Base-by-base conservation (phyloP, 2,329 filamentous ascomycete species). In the Endothia cerciana region DNA sequence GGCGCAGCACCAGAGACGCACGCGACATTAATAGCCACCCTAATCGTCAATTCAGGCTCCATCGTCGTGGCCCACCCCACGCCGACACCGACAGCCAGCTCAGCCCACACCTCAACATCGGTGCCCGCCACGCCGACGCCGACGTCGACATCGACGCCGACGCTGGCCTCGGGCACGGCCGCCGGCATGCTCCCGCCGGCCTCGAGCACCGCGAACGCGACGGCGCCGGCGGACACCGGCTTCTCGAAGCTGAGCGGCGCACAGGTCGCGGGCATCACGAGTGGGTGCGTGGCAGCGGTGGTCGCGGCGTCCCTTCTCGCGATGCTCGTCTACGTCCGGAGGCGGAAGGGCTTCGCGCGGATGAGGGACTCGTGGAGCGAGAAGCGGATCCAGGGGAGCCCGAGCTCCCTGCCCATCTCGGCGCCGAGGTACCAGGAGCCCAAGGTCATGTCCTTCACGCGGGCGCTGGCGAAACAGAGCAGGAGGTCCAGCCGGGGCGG, bases 101-200 rank as follows among this genome's bases (percentile, higher is more conserved):
- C 58, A 22, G 70, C 60, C 43, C 67, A 51, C 55, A 58, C 63
- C 19, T 62, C 67, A 36, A 68, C 64, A 40, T 68, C 63, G 17
- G 66, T 61, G 62, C 22, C 59, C 59, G 67, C 49, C 45, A 63
- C 62, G 28, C 45, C 67, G 30, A 62, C 55, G 1, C 30, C 53
- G 13, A 62, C 65, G 13, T 56, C 66, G 22, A 63, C n/a, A 36
- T 59, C 51, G 17, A 45, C 13, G 63, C 53, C 92, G 97, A 51
- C 95, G 81, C 77, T 79, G 92, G 93, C 93, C 97, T 75, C 93
- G 96, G 15, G 89, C 85, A 22, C 25, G 47, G n/a, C 47, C n/a
- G n/a, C 47, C 4, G 10, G 22, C 57, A 11, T 25, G 41, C 36
- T 57, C 49, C 47, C 61, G 17, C 60, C 63, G 11, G 68, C 65